Evolutionary conservation across 257 asterid species (phyloP).

Genomic region (Hygrophila difformis): DNA sequence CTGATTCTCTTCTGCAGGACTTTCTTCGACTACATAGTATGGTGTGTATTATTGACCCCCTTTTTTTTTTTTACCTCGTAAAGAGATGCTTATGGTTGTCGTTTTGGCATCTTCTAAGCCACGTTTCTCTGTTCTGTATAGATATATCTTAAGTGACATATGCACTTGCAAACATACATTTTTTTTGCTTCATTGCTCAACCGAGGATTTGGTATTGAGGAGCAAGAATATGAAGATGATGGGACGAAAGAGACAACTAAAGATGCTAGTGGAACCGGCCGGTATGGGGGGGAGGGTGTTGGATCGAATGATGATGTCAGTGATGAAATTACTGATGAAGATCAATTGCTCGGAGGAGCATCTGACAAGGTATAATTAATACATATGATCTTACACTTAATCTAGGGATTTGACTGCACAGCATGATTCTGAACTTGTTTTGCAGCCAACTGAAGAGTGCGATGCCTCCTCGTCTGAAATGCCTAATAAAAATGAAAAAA

Average conservation of each 20-base stretch:
- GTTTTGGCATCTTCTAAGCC: no score
- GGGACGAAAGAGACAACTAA: conserved; percentile 34
- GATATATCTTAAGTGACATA: conserved; percentile 63
- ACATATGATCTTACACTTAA: no score
- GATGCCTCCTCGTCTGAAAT: conserved; percentile 34
- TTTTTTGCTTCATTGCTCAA: conserved; percentile 60
- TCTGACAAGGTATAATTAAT: conserved; percentile 59
- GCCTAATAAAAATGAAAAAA: conserved; percentile 58
- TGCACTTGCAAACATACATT: conserved; percentile 62
- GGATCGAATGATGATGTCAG: conserved; percentile 86
- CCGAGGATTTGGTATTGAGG: conserved; percentile 76
- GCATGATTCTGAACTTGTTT: no score
- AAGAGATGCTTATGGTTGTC: no score
- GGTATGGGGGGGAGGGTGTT: conserved; percentile 84
- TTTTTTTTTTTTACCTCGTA: background rate
- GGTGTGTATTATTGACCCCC: conserved; percentile 40
- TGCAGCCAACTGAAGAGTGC: conserved; percentile 51
- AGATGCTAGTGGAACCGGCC: conserved; percentile 88
- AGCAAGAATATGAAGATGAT: conserved; percentile 42
- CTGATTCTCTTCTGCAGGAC: conserved; percentile 61
- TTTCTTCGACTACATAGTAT: conserved; percentile 53
- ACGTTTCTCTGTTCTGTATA: conserved; percentile 19
- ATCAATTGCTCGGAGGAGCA: conserved; percentile 78
- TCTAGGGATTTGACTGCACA: no score
- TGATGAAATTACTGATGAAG: conserved; percentile 81